These are phyloP conservation scores for Trichoderma semiorbis DNA, from an alignment of 2,329 filamentous ascomycete species.

Conservation along the genomic window DNA sequence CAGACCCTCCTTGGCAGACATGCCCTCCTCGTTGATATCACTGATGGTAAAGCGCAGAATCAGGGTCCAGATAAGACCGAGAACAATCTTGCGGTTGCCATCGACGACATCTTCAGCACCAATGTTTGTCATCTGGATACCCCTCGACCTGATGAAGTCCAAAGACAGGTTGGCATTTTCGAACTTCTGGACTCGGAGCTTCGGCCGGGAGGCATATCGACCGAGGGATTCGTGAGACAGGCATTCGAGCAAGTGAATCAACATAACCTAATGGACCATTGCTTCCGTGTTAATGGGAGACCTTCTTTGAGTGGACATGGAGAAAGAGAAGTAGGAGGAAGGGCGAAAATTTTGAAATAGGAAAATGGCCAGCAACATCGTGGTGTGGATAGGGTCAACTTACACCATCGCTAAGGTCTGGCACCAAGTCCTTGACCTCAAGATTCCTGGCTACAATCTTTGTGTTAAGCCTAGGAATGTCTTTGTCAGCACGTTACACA, in stretches of 20 bases:
- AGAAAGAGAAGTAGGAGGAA: neutral
- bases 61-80: constrained; percentile 96
- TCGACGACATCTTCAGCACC: constrained; percentile 98
- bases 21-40: constrained; percentile 96
- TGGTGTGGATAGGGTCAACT: constrained; percentile 37
- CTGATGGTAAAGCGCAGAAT: constrained; percentile 98
- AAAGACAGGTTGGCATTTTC: constrained; percentile 97
- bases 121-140: constrained; percentile 98
- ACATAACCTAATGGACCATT: constrained; percentile 62
- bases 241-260: constrained; percentile 96
- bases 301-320: neutral
- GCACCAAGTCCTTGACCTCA: constrained; percentile 80
- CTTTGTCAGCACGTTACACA: neutral
- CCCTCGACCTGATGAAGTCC: constrained; percentile 84
- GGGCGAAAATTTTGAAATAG: neutral
- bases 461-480: constrained; percentile 74
- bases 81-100: constrained; percentile 94
- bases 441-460: constrained; percentile 79
- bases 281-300: constrained; percentile 17
- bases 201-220: constrained; percentile 93
- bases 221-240: constrained; percentile 92
- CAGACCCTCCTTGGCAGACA: constrained; percentile 95
- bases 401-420: constrained; percentile 90
- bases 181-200: constrained; percentile 92
- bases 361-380: neutral